A percentile compares a stretch with the other conserved stretches of the same genome.
Conservation (phyloP, 1,139 yeast species). For the Candida sp. region DNA sequence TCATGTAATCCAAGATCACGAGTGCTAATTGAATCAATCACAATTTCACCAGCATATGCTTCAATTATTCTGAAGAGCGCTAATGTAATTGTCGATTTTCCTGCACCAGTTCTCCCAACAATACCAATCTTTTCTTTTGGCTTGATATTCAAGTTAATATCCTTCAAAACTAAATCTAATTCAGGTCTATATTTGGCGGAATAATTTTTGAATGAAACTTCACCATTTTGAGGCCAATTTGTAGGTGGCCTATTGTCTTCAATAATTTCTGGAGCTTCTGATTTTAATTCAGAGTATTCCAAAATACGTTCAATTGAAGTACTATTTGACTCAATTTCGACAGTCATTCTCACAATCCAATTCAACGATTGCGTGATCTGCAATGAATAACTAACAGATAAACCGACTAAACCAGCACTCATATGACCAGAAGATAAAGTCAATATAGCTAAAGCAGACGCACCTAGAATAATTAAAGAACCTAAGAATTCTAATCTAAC, state of each 20-base stretch:
- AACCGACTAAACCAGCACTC: constrained; percentile 89
- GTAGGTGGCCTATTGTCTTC: constrained; percentile 65
- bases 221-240: constrained; percentile 80
- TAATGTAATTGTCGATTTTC: constrained; percentile 86
- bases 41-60: constrained; percentile 66
- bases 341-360: constrained; percentile 99
- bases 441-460: constrained; percentile 77
- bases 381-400: constrained; percentile 88
- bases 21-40: constrained; percentile 71
- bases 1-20: constrained; percentile 75
- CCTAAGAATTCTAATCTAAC: constrained; percentile 91
- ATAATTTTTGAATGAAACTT: constrained; percentile 66
- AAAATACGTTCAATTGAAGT: constrained; percentile 94
- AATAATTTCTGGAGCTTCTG: constrained; percentile 82
- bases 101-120: constrained; percentile 97
- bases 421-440: constrained; percentile 66
- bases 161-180: constrained; percentile 73
- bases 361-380: constrained; percentile 91
- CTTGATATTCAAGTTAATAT: constrained; percentile 63
- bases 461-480: constrained; percentile 77
- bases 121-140: constrained; percentile 89
- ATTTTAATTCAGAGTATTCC: constrained; percentile 71
- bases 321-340: constrained; percentile 94
- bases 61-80: constrained; percentile 91
- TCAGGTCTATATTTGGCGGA: constrained; percentile 86